Base-by-base conservation (phyloP, 495 filamentous ascomycete genomes). In the Mycothermus thermophilus region DNA sequence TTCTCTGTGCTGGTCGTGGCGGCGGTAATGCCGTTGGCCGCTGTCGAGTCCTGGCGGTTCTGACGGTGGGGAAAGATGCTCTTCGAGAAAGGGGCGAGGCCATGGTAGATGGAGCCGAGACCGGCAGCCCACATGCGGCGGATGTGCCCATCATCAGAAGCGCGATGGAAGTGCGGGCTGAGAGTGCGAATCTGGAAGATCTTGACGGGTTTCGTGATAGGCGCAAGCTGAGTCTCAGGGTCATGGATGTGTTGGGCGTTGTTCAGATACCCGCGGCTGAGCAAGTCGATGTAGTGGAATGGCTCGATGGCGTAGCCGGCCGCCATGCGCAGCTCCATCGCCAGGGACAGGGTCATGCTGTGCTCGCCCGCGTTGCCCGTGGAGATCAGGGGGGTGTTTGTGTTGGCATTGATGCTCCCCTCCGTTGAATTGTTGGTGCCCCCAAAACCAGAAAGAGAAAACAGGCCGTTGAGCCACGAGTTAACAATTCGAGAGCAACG, bases 331-430 rank as follows among this genome's bases (percentile, higher is more conserved):
- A 51, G 28, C 36, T 43, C 52, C 8, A 46, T 20, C 0, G 45
- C 53, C 24, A 56, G 20, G 8, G 20, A 31, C 47, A 56, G 49
- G 12, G 48, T 49, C 48, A 56, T 49, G 32, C 50, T 50, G 33
- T 56, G 53, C 26, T 56, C 53, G 15, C 53, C 53, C 3, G 53
- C 50, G 29, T 56, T 56, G 12, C 48, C 53, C 10, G 53, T 56
- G 0, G 38, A 36, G 15, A 56, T 27, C 1, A 49, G 25, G 13
- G 18, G 15, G 12, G 9, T 30, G 4, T 30, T 17, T 14, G 4
- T 14, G 4, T 26, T 31, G 20, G 19, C 22, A 16, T 29, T 14
- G 14, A 5, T 31, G 18, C 3, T 15, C 7, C 5, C 14, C 29
- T n/a, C 8, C n/a, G 19, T 29, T 6, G 16, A 15, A 24, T 11